These are phyloP conservation scores for Metschnikowia arizonensis DNA, from an alignment of 805 yeast species.

Conservation along the genomic window DNA sequence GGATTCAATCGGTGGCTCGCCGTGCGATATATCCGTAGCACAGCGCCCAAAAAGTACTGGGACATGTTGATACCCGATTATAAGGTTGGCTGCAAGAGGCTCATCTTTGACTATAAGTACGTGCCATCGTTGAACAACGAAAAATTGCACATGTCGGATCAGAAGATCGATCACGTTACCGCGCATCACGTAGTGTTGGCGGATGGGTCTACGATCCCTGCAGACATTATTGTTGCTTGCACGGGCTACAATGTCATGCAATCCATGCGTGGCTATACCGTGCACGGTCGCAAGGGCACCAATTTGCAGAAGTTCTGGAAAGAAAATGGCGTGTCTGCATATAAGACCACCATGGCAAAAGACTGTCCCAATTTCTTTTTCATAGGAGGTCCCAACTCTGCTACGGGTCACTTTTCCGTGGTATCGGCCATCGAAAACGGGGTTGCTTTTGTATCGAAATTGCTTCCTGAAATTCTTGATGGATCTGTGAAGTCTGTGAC, in stretches of 20 bases:
- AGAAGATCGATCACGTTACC: constrained; percentile 24
- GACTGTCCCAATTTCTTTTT: constrained; percentile 34
- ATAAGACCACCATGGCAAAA: constrained; percentile 31
- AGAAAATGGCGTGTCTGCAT: constrained; percentile 32
- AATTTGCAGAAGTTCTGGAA: constrained; percentile 25
- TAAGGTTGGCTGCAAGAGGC: constrained; percentile 41
- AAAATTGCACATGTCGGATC: constrained; percentile 24
- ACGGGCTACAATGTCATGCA: constrained; percentile 34
- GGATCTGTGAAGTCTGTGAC: constrained; percentile 27
- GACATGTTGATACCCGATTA: constrained; percentile 32
- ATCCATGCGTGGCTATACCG: constrained; percentile 17
- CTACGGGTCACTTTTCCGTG: constrained; percentile 42
- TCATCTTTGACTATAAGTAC: constrained; percentile 37
- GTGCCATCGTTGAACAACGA: constrained; percentile 32
- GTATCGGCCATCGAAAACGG: constrained; percentile 37
- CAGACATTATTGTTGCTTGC: constrained; percentile 41
- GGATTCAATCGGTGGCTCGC: constrained; percentile 21
- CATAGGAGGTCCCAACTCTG: constrained; percentile 40
- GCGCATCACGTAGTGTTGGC: constrained; percentile 28
- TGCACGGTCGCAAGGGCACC: constrained; percentile 27
- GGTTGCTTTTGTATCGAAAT: constrained; percentile 21
- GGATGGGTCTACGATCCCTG: constrained; percentile 26
- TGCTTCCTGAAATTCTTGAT: constrained; percentile 25
- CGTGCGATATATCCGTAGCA: constrained; percentile 24
- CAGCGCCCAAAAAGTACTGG: constrained; percentile 33